Conservation (phyloP, 75 land plant species). For the Cunninghamia lanceolata region DNA sequence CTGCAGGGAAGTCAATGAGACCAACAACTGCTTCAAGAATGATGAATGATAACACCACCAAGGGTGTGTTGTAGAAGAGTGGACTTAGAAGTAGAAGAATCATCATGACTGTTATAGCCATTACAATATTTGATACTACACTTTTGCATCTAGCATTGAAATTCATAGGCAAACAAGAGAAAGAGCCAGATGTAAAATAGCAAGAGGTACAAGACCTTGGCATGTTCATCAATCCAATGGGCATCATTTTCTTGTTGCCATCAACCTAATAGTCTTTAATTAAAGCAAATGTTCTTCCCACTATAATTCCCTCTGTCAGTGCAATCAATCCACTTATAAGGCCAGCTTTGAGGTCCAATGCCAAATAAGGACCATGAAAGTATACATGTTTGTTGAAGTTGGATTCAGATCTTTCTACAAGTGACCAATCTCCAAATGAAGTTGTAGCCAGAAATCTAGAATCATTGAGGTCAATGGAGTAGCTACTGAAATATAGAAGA, state of each 20-base stretch:
- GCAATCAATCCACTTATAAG: conserved; percentile 9
- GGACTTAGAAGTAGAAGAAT: conserved; percentile 74
- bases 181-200: conserved; percentile 63
- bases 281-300: conserved; percentile 78
- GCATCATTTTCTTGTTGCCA: conserved; percentile 86
- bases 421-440: conserved; percentile 46
- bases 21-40: conserved; percentile 79
- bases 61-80: conserved; percentile 81
- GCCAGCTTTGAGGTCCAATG: not conserved
- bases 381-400: conserved; percentile 55
- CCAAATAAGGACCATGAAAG: conserved; percentile 15
- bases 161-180: conserved; percentile 91
- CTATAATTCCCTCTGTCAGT: conserved; percentile 61
- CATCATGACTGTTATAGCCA: conserved; percentile 70
- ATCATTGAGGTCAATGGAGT: conserved; percentile 62
- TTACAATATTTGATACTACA: conserved; percentile 74
- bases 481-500: conserved; percentile 71
- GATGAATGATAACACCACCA: conserved; percentile 69
- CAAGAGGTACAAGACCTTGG: conserved; percentile 68
- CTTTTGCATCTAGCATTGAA: conserved; percentile 78
- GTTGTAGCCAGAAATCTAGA: conserved; percentile 35
- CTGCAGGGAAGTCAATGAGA: conserved; percentile 66
- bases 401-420: conserved; percentile 27
- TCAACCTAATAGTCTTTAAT: conserved; percentile 67
- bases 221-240: conserved; percentile 73